Conservation (phyloP, 1,284 basidiomycete genomes). For the Marasmius fiardii region DNA sequence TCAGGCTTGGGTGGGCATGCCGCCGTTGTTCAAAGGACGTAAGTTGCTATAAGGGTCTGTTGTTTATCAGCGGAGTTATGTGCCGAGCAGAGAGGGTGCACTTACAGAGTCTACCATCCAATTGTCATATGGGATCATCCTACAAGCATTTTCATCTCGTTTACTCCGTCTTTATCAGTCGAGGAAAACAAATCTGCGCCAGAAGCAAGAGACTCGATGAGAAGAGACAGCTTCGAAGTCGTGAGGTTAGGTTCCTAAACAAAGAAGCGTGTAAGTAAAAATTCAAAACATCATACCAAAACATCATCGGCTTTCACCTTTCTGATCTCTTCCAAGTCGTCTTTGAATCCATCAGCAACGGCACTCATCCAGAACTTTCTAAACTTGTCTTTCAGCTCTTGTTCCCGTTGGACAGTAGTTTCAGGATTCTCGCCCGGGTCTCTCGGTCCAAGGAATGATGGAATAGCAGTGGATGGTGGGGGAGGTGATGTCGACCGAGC, state of each 20-base stretch:
- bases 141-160: conserved; percentile 9
- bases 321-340: conserved; percentile 73
- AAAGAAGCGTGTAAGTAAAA: background rate
- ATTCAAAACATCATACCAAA: conserved; percentile 1
- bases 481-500: conserved; percentile 45
- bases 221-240: conserved; percentile 57
- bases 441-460: conserved; percentile 44
- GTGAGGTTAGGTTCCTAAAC: conserved; percentile 69
- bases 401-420: conserved; percentile 34
- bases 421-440: conserved; percentile 24
- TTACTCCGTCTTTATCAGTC: conserved; percentile 19
- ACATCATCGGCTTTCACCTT: conserved; percentile 44
- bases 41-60: too few relatives aligned
- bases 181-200: conserved; percentile 70
- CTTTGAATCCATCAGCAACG: conserved; percentile 73
- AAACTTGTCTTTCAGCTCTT: conserved; percentile 59
- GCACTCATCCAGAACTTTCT: conserved; percentile 79
- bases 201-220: conserved; percentile 76
- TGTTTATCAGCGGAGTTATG: too few relatives aligned
- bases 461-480: conserved; percentile 46
- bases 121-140: background rate
- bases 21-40: too few relatives aligned
- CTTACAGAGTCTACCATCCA: background rate
- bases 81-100: background rate
- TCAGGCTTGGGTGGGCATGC: too few relatives aligned